Percentiles rank a stretch among this genome's conserved stretches.
phyloP scores from a whole-genome alignment of 305 asterid genomes.

The Fraxinus paxiana region DNA sequence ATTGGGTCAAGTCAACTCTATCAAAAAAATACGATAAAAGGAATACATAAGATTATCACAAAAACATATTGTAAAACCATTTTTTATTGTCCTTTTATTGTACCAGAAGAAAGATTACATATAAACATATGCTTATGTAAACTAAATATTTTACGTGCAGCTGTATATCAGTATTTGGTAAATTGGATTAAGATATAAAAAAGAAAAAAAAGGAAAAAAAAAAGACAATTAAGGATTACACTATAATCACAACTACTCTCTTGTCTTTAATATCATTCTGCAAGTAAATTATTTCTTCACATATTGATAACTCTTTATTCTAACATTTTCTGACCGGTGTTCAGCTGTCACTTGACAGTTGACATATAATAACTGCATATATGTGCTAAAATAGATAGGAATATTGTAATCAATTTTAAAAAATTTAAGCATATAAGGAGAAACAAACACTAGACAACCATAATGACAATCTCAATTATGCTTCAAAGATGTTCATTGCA shows the following conservation, averaged over 20 bases:
- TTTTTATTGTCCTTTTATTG: neutral
- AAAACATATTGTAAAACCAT: neutral
- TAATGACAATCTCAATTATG: neutral
- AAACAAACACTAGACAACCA: neutral
- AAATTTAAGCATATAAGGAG: neutral
- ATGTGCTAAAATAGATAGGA: neutral
- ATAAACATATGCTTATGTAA: neutral
- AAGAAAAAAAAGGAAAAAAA: neutral
- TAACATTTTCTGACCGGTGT: neutral
- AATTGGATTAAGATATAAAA: neutral
- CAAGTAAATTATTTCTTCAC: neutral
- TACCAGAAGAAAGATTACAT: neutral
- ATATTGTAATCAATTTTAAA: neutral
- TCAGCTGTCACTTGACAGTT: too few relatives aligned
- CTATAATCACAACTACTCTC: neutral
- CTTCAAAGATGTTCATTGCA: neutral
- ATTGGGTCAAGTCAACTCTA: neutral
- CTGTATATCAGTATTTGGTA: neutral
- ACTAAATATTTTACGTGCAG: neutral
- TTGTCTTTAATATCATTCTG: neutral
- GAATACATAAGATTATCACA: neutral
- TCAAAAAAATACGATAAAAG: neutral
- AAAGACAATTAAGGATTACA: neutral
- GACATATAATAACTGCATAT: neutral
- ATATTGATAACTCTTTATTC: neutral